Evolutionary conservation across 2,329 filamentous ascomycete species (phyloP), one percentile per base, ranked within the genome.

Genomic region (Neophaeococcomyces mojaviensis): DNA sequence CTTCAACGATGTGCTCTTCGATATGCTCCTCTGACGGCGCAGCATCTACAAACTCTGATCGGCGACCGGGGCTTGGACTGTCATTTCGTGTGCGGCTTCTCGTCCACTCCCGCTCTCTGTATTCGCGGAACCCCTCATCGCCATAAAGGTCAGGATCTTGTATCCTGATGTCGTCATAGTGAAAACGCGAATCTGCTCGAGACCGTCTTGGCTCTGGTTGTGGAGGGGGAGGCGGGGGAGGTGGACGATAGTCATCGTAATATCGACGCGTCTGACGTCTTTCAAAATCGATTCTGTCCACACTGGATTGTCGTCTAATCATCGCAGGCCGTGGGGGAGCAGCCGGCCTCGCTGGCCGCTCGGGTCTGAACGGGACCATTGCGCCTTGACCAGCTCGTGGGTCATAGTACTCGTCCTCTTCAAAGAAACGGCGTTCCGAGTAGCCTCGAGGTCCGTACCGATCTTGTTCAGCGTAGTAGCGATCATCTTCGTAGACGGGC

Each of bases 221-320:
- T 68, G 70, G 53, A 67, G 68, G 40, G 66, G 69, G 52, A n/a
- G 45, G 48, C 68, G 63, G 48, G 71, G 69, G 52, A n/a, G 45
- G 48, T 68, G 63, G 48, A 71, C 54, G 49, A 34, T 60, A 56
- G 19, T 50, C 52, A 50, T 64, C 62, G 34, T 64, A 64, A 38
- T 56, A 59, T 16, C 67, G 59, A 50, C 74, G 74, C 36, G 76
- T 72, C 26, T 74, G 71, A 45, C 73, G 57, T 1, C 86, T 83
- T 22, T 80, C 80, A 39, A 88, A 81, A 65, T 96, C 89, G 61
- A 88, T 95, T 0, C 86, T 94, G 63, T 95, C 89, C 32, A 95
- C 73, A 43, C 88, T 94, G 12, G 88, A 94, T 63, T 94, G 88
- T 35, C 89, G 79, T 48, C 89, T 79, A 41, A 92, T 60, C 52